Percentiles rank a stretch among this genome's conserved stretches.
phyloP scores from a whole-genome alignment of 2,329 filamentous ascomycete species.

The Ophiostoma montium region DNA sequence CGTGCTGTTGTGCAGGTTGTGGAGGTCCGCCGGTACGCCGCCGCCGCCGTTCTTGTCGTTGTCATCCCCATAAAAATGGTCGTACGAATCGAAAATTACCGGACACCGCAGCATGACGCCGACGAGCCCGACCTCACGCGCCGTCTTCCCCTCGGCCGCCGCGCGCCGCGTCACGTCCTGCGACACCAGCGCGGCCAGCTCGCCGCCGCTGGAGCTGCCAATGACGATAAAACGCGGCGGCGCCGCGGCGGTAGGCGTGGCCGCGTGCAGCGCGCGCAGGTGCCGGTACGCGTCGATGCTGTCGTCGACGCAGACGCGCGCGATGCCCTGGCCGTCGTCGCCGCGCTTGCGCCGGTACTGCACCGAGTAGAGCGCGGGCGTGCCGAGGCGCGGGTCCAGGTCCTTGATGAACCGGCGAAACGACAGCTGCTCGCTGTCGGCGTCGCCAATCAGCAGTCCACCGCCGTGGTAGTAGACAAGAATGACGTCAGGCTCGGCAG shows the following conservation, averaged over 20 bases:
- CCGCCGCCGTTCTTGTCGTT: conserved; percentile 20
- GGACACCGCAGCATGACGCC: conserved; percentile 34
- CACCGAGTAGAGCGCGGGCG: conserved; percentile 27
- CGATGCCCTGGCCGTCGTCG: conserved; percentile 10
- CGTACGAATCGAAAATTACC: conserved; percentile 24
- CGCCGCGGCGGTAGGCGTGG: no score
- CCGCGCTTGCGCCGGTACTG: conserved; percentile 31
- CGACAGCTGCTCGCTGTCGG: conserved; percentile 34
- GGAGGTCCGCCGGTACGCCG: conserved; percentile 24
- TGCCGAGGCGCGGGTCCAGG: conserved; percentile 9
- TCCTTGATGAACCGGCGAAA: conserved; percentile 28
- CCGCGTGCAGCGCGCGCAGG: conserved; percentile 12
- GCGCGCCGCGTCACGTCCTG: conserved; percentile 14
- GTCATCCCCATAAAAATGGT: no score
- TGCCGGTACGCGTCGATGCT: conserved; percentile 23
- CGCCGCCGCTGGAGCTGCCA: conserved; percentile 34
- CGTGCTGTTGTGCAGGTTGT: conserved; percentile 25
- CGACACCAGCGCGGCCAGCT: conserved; percentile 31
- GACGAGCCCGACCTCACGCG: conserved; percentile 15
- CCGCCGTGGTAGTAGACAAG: conserved; percentile 36
- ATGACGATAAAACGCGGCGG: conserved; percentile 23
- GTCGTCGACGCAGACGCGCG: conserved; percentile 28
- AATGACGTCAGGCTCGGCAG: conserved; percentile 14
- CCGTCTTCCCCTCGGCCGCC: neutral
- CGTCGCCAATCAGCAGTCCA: conserved; percentile 31